phyloP scores from a whole-genome alignment of 78 protist species.

The Corallochytrium limacisporum region DNA sequence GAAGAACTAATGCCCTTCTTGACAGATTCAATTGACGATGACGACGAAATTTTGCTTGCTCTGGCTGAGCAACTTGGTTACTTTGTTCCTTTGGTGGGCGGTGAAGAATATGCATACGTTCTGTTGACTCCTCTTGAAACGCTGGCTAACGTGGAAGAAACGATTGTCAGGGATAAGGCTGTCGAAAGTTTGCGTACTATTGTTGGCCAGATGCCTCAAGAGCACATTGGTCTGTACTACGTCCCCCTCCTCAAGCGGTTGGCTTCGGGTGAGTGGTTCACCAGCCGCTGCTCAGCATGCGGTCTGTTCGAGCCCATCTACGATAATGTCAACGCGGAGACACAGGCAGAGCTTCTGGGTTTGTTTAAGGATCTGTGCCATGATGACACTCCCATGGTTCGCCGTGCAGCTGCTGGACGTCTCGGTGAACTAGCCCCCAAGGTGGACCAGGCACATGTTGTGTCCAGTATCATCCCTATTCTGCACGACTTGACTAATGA shows the following conservation, averaged over 20 bases:
- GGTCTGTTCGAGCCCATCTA: conserved; percentile 67
- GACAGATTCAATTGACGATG: conserved; percentile 76
- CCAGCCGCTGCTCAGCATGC: conserved; percentile 80
- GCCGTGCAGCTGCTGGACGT: conserved; percentile 71
- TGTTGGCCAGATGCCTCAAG: conserved; percentile 21
- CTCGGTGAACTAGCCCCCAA: conserved; percentile 52
- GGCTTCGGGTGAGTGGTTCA: conserved; percentile 80
- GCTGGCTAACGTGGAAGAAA: conserved; percentile 82
- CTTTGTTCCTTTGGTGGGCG: conserved; percentile 81
- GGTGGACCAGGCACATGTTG: conserved; percentile 31
- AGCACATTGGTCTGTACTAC: conserved; percentile 28
- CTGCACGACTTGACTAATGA: conserved; percentile 57
- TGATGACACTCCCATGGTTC: conserved; percentile 90
- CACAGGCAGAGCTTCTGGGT: neutral
- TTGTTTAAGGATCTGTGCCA: conserved; percentile 55
- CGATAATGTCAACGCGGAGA: conserved; percentile 15
- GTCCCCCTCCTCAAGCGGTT: conserved; percentile 53
- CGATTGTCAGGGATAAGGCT: conserved; percentile 88
- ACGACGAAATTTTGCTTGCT: conserved; percentile 86
- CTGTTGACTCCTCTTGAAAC: conserved; percentile 73
- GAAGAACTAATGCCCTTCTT: conserved; percentile 78
- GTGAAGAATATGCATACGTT: conserved; percentile 50
- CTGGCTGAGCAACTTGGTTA: conserved; percentile 82
- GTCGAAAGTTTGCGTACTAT: conserved; percentile 63
- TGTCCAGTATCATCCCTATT: conserved; percentile 64